phyloP scores from a whole-genome alignment of 2,329 filamentous ascomycete species.

The Chaetothyriales sp. region DNA sequence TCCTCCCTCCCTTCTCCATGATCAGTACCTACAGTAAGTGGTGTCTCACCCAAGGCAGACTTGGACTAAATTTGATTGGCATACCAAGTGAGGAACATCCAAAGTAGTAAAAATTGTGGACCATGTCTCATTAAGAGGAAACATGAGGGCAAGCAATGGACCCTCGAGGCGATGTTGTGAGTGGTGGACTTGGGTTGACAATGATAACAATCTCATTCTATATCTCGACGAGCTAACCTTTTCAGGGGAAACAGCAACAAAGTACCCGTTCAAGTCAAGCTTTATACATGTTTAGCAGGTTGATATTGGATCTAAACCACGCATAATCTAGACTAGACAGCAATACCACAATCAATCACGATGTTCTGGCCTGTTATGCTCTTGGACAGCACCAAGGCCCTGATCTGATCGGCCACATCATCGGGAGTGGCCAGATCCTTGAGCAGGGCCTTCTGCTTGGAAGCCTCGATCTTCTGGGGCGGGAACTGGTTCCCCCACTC shows the following conservation, averaged over 20 bases:
- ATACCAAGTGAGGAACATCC: too few relatives aligned
- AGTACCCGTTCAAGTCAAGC: background rate
- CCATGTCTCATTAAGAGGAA: too few relatives aligned
- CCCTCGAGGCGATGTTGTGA: too few relatives aligned
- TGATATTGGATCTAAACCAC: background rate
- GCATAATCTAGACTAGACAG: conserved; percentile 7
- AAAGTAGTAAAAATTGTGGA: too few relatives aligned
- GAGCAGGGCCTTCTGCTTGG: conserved; percentile 11
- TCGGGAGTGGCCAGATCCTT: conserved; percentile 13
- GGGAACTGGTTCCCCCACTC: conserved; percentile 39
- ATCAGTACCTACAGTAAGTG: too few relatives aligned
- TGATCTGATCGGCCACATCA: conserved; percentile 20
- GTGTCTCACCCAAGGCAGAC: too few relatives aligned
- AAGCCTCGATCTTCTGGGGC: conserved; percentile 15
- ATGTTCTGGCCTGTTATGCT: conserved; percentile 18
- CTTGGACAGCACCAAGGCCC: conserved; percentile 11
- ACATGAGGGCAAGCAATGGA: too few relatives aligned
- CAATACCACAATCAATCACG: conserved; percentile 17
- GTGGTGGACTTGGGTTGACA: too few relatives aligned
- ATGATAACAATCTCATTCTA: too few relatives aligned
- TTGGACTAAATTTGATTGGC: too few relatives aligned
- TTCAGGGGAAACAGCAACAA: background rate
- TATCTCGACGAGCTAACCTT: too few relatives aligned
- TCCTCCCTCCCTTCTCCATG: too few relatives aligned
- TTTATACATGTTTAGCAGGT: background rate